phyloP scores from a whole-genome alignment of 1,139 yeast genomes.

The Nakaseomyces delphensis region DNA sequence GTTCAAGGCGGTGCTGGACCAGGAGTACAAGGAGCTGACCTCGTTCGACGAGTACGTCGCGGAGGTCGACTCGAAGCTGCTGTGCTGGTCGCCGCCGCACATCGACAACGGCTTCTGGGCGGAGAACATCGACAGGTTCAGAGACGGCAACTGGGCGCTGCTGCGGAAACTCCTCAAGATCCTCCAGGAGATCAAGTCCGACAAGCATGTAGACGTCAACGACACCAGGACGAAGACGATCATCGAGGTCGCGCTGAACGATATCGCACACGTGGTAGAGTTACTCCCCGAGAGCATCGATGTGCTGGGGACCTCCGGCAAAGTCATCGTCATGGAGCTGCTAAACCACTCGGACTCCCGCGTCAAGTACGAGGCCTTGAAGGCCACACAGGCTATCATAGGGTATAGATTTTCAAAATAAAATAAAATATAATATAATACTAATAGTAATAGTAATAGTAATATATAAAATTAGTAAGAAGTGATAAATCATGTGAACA shows the following conservation, averaged over 20 bases:
- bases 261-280: slow-evolving; percentile 64
- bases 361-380: slow-evolving; percentile 89
- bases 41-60: slow-evolving; percentile 88
- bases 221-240: slow-evolving; percentile 26
- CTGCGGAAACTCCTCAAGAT: slow-evolving; percentile 47
- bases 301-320: slow-evolving; percentile 45
- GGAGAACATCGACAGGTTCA: slow-evolving; percentile 68
- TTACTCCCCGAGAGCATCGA: slow-evolving; percentile 49
- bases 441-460: too few relatives aligned
- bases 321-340: slow-evolving; percentile 74
- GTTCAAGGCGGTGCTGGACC: slow-evolving; percentile 52
- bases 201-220: slow-evolving; percentile 13
- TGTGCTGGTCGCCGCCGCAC: slow-evolving; percentile 93
- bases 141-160: slow-evolving; percentile 65
- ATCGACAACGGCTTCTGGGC: slow-evolving; percentile 82
- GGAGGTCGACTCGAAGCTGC: slow-evolving; percentile 68
- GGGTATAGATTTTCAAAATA: slow-evolving; percentile 64
- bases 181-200: slow-evolving; percentile 32
- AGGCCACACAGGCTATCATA: slow-evolving; percentile 85
- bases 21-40: slow-evolving; percentile 69
- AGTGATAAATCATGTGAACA: too few relatives aligned
- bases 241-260: slow-evolving; percentile 42
- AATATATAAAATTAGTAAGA: too few relatives aligned
- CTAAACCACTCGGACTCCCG: slow-evolving; percentile 78
- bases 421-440: too few relatives aligned